Percentiles rank a stretch among this genome's conserved stretches.
These are phyloP conservation scores for Penicillium expansum DNA, from an alignment of 2,329 filamentous ascomycete genomes.

Conservation along the genomic window DNA sequence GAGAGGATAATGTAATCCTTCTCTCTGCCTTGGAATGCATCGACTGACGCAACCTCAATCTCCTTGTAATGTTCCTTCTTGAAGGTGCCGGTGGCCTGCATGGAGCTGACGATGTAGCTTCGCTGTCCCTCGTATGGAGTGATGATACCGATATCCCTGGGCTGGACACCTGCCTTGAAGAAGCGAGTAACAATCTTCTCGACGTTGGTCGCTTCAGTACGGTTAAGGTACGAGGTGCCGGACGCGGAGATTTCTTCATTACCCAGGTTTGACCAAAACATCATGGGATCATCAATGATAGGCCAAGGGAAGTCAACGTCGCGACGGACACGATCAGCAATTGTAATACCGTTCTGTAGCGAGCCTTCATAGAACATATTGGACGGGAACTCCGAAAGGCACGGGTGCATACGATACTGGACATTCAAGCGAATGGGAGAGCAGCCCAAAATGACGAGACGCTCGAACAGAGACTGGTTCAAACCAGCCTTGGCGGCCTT, in stretches of 20 bases:
- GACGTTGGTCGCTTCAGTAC: constrained; percentile 93
- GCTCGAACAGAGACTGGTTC: constrained; percentile 98
- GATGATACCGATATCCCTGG: constrained; percentile 91
- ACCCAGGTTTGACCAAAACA: constrained; percentile 99
- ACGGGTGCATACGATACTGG: constrained; percentile 99
- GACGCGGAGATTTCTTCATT: constrained; percentile 98
- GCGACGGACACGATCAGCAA: constrained; percentile 78
- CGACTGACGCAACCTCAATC: constrained; percentile 95
- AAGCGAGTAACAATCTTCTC: constrained; percentile 98
- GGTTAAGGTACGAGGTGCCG: constrained; percentile 95
- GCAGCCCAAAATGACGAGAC: constrained; percentile 85
- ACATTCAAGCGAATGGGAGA: constrained; percentile 91
- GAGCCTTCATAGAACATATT: constrained; percentile 99
- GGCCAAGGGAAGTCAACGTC: constrained; percentile 99
- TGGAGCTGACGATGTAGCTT: constrained; percentile 98
- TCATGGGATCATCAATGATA: constrained; percentile 91
- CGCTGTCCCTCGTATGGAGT: constrained; percentile 98
- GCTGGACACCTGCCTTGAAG: constrained; percentile 97
- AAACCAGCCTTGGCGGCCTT: constrained; percentile 96
- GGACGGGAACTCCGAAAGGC: constrained; percentile 92
- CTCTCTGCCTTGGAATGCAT: constrained; percentile 97
- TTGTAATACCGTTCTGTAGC: constrained; percentile 92
- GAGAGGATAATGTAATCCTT: constrained; percentile 99
- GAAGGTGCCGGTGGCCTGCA: constrained; percentile 95
- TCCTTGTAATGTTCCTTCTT: constrained; percentile 99